Percentiles rank a stretch among this genome's conserved stretches.
Conservation (phyloP, 208 protist species). For the Leishmania turanica region DNA sequence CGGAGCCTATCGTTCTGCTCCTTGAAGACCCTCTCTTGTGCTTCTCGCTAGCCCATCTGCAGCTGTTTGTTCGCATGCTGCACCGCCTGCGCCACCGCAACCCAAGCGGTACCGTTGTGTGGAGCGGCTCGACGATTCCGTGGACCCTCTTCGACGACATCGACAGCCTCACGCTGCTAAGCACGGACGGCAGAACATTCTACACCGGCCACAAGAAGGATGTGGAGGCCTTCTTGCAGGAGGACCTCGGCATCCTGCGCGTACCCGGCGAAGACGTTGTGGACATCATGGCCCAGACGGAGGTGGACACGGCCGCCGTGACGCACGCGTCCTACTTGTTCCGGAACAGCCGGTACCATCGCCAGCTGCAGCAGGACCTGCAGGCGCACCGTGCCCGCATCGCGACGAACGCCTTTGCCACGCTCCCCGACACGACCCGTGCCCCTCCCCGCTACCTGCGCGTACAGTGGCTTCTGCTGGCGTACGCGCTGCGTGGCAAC, state of each 20-base stretch:
- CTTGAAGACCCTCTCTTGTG: constrained; percentile 44
- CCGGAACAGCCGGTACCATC: constrained; percentile 18
- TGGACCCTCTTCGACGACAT: constrained; percentile 44
- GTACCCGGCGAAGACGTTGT: constrained; percentile 41
- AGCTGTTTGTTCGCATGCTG: constrained; percentile 61
- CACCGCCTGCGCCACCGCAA: constrained; percentile 43
- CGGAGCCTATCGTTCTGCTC: constrained; percentile 61
- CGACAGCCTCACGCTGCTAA: constrained; percentile 45
- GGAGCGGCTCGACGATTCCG: constrained; percentile 23
- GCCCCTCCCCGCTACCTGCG: constrained; percentile 2
- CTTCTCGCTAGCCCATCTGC: constrained; percentile 50
- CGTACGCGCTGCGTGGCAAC: constrained; percentile 37
- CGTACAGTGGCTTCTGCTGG: constrained; percentile 18
- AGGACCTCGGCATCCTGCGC: constrained; percentile 29
- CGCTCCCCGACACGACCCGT: neutral
- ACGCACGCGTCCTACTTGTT: constrained; percentile 26
- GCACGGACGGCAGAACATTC: constrained; percentile 34
- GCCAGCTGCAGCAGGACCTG: constrained; percentile 26
- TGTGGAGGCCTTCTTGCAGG: constrained; percentile 43
- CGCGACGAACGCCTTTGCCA: constrained; percentile 5
- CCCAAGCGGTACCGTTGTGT: constrained; percentile 22
- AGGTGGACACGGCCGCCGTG: constrained; percentile 35
- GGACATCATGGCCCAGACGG: constrained; percentile 47
- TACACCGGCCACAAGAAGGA: constrained; percentile 39
- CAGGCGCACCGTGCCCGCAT: constrained; percentile 36